Conservation (phyloP, 441 rosid species). For the Isatis lusitanica region DNA sequence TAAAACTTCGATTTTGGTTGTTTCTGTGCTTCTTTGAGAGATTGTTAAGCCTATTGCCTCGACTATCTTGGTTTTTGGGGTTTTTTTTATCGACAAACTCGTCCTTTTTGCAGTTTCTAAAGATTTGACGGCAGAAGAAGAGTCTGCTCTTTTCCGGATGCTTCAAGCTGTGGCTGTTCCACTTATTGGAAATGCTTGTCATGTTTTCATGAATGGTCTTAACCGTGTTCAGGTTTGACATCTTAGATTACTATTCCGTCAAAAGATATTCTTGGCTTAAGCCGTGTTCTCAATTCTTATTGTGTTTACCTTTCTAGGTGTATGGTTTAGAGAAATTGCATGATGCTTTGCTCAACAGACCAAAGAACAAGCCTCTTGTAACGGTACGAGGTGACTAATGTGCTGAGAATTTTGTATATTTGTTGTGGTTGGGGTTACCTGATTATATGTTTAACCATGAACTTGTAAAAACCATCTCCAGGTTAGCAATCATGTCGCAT, state of each 20-base stretch:
- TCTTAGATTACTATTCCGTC: background rate
- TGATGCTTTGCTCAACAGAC: slow-evolving; percentile 75
- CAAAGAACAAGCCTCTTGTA: slow-evolving; percentile 68
- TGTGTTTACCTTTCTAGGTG: slow-evolving; percentile 48
- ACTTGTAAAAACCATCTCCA: slow-evolving; percentile 11
- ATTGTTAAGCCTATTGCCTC: no score
- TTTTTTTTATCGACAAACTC: background rate
- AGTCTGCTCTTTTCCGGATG: slow-evolving; percentile 63
- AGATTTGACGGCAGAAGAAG: slow-evolving; percentile 71
- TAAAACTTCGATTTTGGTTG: no score
- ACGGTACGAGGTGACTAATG: slow-evolving; percentile 52
- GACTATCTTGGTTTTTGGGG: background rate
- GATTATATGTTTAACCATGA: slow-evolving; percentile 1
- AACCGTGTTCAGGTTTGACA: slow-evolving; percentile 77
- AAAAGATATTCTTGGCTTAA: background rate
- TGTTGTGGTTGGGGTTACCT: slow-evolving; percentile 14
- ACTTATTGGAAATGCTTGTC: slow-evolving; percentile 84
- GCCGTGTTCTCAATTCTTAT: background rate
- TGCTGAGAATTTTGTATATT: background rate
- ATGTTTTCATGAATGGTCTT: slow-evolving; percentile 92
- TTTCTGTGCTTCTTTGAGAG: no score
- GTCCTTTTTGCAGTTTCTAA: slow-evolving; percentile 50
- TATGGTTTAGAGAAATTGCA: slow-evolving; percentile 88
- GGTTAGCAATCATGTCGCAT: slow-evolving; percentile 98
- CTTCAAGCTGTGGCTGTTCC: slow-evolving; percentile 89